These are phyloP conservation scores for Phycomyces blakesleeanus DNA, from an alignment of 192 early-diverging fungal genomes.

Conservation along the genomic window DNA sequence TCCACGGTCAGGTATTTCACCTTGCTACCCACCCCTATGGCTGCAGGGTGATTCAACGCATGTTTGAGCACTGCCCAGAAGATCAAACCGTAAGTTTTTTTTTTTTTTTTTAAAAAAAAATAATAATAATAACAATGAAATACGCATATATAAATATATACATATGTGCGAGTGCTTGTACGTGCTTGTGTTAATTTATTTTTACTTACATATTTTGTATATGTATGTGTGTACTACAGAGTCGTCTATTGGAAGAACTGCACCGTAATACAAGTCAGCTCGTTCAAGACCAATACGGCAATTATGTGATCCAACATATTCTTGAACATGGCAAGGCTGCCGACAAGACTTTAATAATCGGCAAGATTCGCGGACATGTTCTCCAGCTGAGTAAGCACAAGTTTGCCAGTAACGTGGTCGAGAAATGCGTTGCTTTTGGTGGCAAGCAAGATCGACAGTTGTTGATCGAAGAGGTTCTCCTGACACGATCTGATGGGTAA, in stretches of 20 bases:
- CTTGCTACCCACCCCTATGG: constrained; percentile 98
- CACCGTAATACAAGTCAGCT: constrained; percentile 89
- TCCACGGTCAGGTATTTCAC: constrained; percentile 91
- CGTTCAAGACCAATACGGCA: constrained; percentile 98
- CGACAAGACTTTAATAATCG: constrained; percentile 83
- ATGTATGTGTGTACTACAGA: constrained; percentile 30
- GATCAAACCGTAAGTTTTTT: constrained; percentile 62
- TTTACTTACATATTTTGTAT: too few relatives aligned
- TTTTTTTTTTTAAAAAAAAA: too few relatives aligned
- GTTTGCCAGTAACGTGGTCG: constrained; percentile 98
- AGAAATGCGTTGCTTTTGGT: constrained; percentile 95
- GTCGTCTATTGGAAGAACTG: constrained; percentile 87
- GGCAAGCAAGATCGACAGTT: constrained; percentile 76
- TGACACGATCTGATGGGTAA: constrained; percentile 76
- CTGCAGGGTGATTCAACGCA: constrained; percentile 96
- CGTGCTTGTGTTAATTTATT: neutral
- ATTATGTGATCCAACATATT: constrained; percentile 99
- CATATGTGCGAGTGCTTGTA: too few relatives aligned
- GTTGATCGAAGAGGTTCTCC: constrained; percentile 92
- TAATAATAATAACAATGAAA: too few relatives aligned
- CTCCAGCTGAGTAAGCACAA: constrained; percentile 94
- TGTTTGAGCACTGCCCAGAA: constrained; percentile 97
- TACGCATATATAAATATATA: too few relatives aligned
- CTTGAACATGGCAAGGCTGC: constrained; percentile 86
- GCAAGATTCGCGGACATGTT: constrained; percentile 87